Evolutionary conservation across 306 rosid genomes (phyloP), one percentile per base, ranked within the genome.

Genomic region (Lupinus albus): DNA sequence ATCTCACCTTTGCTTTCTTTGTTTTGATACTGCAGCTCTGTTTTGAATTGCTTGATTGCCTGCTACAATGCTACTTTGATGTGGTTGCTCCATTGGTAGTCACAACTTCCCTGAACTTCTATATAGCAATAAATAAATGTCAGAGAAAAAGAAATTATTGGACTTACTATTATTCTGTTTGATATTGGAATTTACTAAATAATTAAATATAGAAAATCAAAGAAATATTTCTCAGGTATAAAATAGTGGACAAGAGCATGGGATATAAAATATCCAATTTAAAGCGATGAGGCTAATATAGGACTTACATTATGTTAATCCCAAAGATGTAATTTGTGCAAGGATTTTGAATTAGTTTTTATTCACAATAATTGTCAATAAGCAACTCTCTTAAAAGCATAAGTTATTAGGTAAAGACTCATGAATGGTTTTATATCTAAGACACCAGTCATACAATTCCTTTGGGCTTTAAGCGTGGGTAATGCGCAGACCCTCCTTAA

Each of bases 11-110:
- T 71, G 14, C 67, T 55, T 71, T 30, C 41, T 68, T 76, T 70
- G 42, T 63, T 58, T 54, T 54, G 32, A 64, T 79, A 3, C 86
- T 84, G 86, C 94, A 93, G 99, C 94, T 93, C 61, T 86, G 96
- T 78, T 88, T 86, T 82, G 91, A 90, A 82, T 89, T 90, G 74
- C 80, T 93, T 83, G 87, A 72, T 70, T 84, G 80, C 80, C 82
- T 93, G 70, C 80, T 90, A 48, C 87, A 84, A 66, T 35, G 69
- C 73, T 79, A 85, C 71, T 85, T 85, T 0, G 70, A 83, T 48
- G 84, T 73, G 57, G 74, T 90, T 72, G 77, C 91, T 77, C 66
- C 94, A 55, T 68, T 90, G 96, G 99, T 93, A 90, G 55, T 80
- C 67, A 67, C 5, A 28, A 60, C 70, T 71, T 79, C 71, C 47